Evolutionary conservation across 345 rosid genomes (phyloP).

Genomic region (Conringia planisiliqua): DNA sequence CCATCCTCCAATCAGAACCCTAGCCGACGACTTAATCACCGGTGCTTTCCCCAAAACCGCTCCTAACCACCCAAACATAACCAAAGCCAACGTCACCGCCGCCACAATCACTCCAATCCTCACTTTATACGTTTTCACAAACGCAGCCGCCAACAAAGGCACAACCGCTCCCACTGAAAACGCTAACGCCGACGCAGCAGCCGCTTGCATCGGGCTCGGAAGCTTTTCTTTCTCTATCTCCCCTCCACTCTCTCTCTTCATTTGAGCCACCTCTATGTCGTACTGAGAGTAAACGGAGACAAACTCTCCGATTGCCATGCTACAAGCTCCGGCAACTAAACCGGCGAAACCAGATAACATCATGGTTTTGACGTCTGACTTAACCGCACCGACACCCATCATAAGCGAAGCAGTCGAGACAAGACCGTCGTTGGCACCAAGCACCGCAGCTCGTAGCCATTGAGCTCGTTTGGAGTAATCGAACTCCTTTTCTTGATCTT

Average conservation of each 20-base stretch:
- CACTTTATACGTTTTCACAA: constrained; percentile 49
- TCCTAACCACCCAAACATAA: constrained; percentile 72
- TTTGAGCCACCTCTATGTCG: constrained; percentile 77
- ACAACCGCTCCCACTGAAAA: constrained; percentile 77
- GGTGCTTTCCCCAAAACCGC: constrained; percentile 79
- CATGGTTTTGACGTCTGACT: constrained; percentile 70
- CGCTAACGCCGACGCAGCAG: constrained; percentile 84
- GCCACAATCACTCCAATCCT: constrained; percentile 58
- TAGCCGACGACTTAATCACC: constrained; percentile 39
- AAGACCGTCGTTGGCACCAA: constrained; percentile 91
- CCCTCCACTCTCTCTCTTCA: constrained; percentile 44
- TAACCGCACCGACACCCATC: constrained; percentile 92
- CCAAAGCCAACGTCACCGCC: constrained; percentile 57
- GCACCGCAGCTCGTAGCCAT: constrained; percentile 92
- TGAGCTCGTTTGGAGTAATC: constrained; percentile 84
- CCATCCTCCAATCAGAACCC: constrained; percentile 92
- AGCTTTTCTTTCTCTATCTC: constrained; percentile 36
- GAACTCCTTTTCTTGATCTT: constrained; percentile 29
- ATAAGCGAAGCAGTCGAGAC: constrained; percentile 82
- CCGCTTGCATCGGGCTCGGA: constrained; percentile 79
- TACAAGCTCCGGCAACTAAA: constrained; percentile 85
- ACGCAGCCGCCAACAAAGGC: constrained; percentile 77
- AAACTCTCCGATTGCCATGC: constrained; percentile 97
- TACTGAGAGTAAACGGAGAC: constrained; percentile 87
- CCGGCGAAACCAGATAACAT: constrained; percentile 91